phyloP scores from a whole-genome alignment of 179 eudicot species.

The Carnegiea gigantea region DNA sequence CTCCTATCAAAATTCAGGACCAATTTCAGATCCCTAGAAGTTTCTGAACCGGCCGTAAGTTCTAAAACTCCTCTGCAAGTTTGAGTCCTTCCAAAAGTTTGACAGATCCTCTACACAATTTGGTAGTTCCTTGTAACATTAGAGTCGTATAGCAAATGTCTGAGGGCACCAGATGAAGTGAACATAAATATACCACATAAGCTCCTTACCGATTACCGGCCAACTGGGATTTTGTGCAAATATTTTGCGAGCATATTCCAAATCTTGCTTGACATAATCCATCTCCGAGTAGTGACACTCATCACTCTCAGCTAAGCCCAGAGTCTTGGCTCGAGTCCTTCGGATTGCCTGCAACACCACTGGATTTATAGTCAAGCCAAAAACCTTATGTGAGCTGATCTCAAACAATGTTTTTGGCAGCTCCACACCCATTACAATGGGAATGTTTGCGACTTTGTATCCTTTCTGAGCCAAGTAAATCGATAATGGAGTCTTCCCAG shows the following conservation, averaged over 20 bases:
- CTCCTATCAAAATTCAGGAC: neutral
- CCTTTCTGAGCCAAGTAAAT: slow-evolving; percentile 91
- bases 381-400: slow-evolving; percentile 70
- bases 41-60: neutral
- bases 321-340: slow-evolving; percentile 67
- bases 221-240: slow-evolving; percentile 80
- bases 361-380: slow-evolving; percentile 77
- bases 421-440: slow-evolving; percentile 68
- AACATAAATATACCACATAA: neutral
- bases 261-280: slow-evolving; percentile 68
- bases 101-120: too few species aligned
- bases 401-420: slow-evolving; percentile 68
- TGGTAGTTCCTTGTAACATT: too few species aligned
- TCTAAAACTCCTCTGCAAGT: too few species aligned
- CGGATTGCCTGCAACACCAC: slow-evolving; percentile 73
- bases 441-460: slow-evolving; percentile 89
- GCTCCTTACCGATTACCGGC: slow-evolving; percentile 86
- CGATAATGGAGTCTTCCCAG: slow-evolving; percentile 92
- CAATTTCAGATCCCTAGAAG: neutral
- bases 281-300: slow-evolving; percentile 63
- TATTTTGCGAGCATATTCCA: slow-evolving; percentile 63
- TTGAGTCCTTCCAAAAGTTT: too few species aligned
- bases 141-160: too few species aligned
- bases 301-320: slow-evolving; percentile 55
- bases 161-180: neutral